phyloP scores from a whole-genome alignment of 352 stramenopile species.

The Peronospora belbahrii region DNA sequence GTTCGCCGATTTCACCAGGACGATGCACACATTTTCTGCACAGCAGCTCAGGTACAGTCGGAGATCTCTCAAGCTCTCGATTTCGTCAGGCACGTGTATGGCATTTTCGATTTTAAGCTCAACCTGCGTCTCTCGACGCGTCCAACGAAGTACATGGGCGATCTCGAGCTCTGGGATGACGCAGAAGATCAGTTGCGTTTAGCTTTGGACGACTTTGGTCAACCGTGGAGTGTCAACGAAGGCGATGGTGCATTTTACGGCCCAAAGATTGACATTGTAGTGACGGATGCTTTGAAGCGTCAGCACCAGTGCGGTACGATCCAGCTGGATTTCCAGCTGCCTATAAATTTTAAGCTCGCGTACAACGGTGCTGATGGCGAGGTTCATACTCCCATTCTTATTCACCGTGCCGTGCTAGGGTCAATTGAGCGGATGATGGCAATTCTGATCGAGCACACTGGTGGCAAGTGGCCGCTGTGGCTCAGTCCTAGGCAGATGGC shows the following conservation, averaged over 20 bases:
- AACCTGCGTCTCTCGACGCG: constrained; percentile 90
- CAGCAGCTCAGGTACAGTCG: constrained; percentile 90
- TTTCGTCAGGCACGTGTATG: constrained; percentile 93
- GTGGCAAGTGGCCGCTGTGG: constrained; percentile 96
- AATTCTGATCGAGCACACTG: constrained; percentile 95
- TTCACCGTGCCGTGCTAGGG: constrained; percentile 95
- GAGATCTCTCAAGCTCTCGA: constrained; percentile 92
- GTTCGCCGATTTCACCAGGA: constrained; percentile 98
- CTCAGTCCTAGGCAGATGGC: constrained; percentile 80
- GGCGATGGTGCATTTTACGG: constrained; percentile 96
- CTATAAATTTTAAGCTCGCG: constrained; percentile 92
- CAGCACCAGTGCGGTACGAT: constrained; percentile 97
- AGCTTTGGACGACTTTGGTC: constrained; percentile 58
- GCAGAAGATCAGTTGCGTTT: constrained; percentile 72
- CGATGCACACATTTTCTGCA: constrained; percentile 98
- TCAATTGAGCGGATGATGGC: constrained; percentile 98
- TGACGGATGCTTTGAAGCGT: constrained; percentile 93
- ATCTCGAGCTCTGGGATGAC: constrained; percentile 90
- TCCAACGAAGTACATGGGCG: constrained; percentile 92
- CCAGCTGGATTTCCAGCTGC: constrained; percentile 97
- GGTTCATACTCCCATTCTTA: constrained; percentile 94
- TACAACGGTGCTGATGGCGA: constrained; percentile 87
- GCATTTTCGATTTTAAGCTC: constrained; percentile 93
- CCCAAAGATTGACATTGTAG: constrained; percentile 97
- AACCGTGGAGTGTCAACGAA: constrained; percentile 86